Conservation (phyloP, 2,329 filamentous ascomycete genomes). For the Fusarium nelsonii region DNA sequence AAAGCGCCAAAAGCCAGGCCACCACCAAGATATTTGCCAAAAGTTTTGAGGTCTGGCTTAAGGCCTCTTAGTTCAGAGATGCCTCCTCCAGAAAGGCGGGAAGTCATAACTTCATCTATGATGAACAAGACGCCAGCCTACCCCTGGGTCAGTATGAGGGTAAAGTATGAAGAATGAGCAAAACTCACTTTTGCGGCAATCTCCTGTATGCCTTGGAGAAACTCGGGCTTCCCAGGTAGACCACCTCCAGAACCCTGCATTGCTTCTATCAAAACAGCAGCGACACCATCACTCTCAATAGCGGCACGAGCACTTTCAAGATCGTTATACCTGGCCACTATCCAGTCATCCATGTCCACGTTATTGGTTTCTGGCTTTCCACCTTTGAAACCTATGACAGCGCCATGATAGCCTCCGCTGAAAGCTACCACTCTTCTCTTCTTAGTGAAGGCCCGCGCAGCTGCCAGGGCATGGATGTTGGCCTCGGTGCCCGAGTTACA, state of each 20-base stretch:
- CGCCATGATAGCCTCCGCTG: slow-evolving; percentile 58
- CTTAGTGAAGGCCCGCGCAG: slow-evolving; percentile 61
- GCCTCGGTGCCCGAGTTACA: slow-evolving; percentile 76
- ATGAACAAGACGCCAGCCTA: slow-evolving; percentile 70
- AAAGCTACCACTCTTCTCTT: slow-evolving; percentile 65
- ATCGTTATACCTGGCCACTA: slow-evolving; percentile 74
- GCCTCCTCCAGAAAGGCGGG: slow-evolving; percentile 65
- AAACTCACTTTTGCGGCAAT: slow-evolving; percentile 55
- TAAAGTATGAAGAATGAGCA: background rate
- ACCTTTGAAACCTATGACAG: slow-evolving; percentile 53
- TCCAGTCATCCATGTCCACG: slow-evolving; percentile 66
- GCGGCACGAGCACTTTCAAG: slow-evolving; percentile 58
- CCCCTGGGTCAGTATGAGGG: background rate
- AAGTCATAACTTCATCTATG: slow-evolving; percentile 79
- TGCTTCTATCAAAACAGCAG: slow-evolving; percentile 74
- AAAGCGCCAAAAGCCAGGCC: slow-evolving; percentile 76
- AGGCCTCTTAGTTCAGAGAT: slow-evolving; percentile 59
- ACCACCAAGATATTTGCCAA: slow-evolving; percentile 76
- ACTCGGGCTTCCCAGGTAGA: slow-evolving; percentile 62
- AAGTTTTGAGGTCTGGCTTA: slow-evolving; percentile 70
- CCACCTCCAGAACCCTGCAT: slow-evolving; percentile 75
- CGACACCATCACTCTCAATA: slow-evolving; percentile 62
- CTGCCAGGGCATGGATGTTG: slow-evolving; percentile 69
- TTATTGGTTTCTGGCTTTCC: slow-evolving; percentile 57
- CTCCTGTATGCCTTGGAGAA: slow-evolving; percentile 64